phyloP scores from a whole-genome alignment of 371 early-diverging fungal species.

The Apophysomyces variabilis region DNA sequence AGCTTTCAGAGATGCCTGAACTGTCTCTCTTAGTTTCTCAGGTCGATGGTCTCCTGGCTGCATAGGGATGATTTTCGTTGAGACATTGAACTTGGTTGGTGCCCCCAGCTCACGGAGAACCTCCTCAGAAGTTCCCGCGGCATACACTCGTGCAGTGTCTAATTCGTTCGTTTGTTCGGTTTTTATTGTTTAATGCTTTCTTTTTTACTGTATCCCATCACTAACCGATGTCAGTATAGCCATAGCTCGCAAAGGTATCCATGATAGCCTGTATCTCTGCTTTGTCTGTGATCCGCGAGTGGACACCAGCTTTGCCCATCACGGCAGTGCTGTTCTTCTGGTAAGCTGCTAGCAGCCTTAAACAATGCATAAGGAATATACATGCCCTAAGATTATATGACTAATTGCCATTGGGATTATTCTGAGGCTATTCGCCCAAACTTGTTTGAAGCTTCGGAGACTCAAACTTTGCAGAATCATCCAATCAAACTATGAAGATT shows the following conservation, averaged over 20 bases:
- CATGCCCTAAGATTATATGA: neutral
- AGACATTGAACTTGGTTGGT: constrained; percentile 36
- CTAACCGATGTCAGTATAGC: constrained; percentile 52
- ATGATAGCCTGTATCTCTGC: constrained; percentile 43
- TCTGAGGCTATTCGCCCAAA: neutral
- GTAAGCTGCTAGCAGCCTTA: neutral
- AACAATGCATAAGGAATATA: neutral
- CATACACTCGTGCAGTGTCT: constrained; percentile 40
- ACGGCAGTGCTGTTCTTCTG: neutral
- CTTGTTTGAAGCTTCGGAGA: too few relatives aligned
- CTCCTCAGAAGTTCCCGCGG: constrained; percentile 60
- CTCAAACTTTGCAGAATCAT: too few relatives aligned
- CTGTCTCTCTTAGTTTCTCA: constrained; percentile 46
- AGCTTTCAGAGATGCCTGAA: constrained; percentile 38
- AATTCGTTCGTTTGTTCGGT: neutral
- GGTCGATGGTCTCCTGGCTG: constrained; percentile 56
- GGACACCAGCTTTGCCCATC: neutral
- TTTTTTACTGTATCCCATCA: neutral
- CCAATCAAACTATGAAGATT: too few relatives aligned
- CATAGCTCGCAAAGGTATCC: constrained; percentile 40
- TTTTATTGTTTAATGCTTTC: neutral
- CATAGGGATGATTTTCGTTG: constrained; percentile 65
- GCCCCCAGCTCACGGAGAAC: constrained; percentile 47
- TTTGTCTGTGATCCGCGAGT: constrained; percentile 43
- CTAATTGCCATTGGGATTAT: neutral